A percentile compares a stretch with the other conserved stretches of the same genome.
Evolutionary conservation across 768 basidiomycete species (phyloP).

Genomic region (Punctularia strigosozonata): DNA sequence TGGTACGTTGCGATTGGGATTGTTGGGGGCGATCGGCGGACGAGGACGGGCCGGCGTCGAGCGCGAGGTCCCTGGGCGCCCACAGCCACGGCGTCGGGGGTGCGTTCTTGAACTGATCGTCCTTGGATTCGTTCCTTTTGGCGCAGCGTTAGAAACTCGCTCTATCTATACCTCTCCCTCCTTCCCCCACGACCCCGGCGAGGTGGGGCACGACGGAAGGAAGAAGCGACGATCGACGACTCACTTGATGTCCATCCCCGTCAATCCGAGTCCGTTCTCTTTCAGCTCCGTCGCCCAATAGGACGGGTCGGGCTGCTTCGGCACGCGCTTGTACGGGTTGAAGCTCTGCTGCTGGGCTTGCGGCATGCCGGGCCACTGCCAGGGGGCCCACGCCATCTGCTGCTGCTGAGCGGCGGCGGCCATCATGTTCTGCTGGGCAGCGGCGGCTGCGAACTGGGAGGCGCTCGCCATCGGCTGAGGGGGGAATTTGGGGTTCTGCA

Average conservation of each 20-base stretch:
- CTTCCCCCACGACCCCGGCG: too few species aligned
- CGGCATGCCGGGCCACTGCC: slow-evolving; percentile 18
- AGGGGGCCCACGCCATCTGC: slow-evolving; percentile 7
- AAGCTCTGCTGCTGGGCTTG: slow-evolving; percentile 16
- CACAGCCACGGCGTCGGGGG: too few species aligned
- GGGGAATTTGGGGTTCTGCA: slow-evolving; percentile 18
- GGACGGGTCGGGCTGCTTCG: slow-evolving; percentile 49
- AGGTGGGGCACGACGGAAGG: too few species aligned
- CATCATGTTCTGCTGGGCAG: too few species aligned
- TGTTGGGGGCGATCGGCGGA: too few species aligned
- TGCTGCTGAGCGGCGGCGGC: not conserved
- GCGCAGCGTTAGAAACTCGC: too few species aligned
- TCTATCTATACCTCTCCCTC: too few species aligned
- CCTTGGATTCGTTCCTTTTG: too few species aligned
- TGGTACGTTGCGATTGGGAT: too few species aligned
- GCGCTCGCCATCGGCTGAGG: slow-evolving; percentile 13
- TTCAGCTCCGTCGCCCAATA: slow-evolving; percentile 49
- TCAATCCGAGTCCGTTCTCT: slow-evolving; percentile 55
- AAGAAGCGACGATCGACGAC: slow-evolving; percentile 16
- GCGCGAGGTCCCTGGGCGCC: too few species aligned
- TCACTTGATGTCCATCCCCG: slow-evolving; percentile 54
- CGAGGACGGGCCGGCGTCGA: too few species aligned
- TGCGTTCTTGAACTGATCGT: too few species aligned
- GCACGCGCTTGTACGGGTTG: slow-evolving; percentile 56
- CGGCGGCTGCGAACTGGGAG: slow-evolving; percentile 15